Base-by-base conservation (phyloP, 345 rosid genomes). In the Raphanus sativus region DNA sequence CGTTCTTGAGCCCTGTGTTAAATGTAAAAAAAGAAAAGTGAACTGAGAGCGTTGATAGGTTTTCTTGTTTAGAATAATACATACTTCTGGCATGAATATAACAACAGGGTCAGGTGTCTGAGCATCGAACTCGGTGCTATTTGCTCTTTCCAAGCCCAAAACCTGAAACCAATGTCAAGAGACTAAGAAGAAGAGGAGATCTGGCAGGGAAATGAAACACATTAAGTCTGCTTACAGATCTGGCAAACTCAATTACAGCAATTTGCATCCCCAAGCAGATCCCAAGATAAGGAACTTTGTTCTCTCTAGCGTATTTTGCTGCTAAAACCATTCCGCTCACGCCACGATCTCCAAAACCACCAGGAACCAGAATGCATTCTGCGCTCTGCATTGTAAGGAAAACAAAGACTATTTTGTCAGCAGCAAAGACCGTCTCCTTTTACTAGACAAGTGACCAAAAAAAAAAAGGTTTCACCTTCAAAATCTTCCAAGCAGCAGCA, bases 231-330 rank as follows among this genome's bases (percentile, higher is more conserved):
- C 98, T 75, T 80, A 91, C 96, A 63, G 97, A 86, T 85, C 90
- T 87, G 75, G 99, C 96, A 86, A 85, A 89, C 79, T 96, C 99
- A 69, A 96, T 93, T 42, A 96, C 97, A 74, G 97, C 88, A 54
- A 90, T 89, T 82, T 96, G 99, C 99, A 96, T 96, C 81, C 99
- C 99, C 82, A 96, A 84, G 84, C 99, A 96, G 76, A 96, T 93
- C 63, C 99, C 99, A 61, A 95, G 90, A 79, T 85, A 95, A 40
- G 99, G 98, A 69, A 95, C 85, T 69, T 86, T 85, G 75, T 89
- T 90, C 82, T 96, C 93, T 75, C 98, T 90, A 60, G 97, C 97
- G 85, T 89, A 91, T 68, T 89, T 93, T 38, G 98, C 93, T 67
- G 99, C 97, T 80, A 96, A 85, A 78, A 90, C 91, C 92, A 93